Conservation (phyloP, 352 stramenopile species). For the Globisporangium mamillatum region DNA sequence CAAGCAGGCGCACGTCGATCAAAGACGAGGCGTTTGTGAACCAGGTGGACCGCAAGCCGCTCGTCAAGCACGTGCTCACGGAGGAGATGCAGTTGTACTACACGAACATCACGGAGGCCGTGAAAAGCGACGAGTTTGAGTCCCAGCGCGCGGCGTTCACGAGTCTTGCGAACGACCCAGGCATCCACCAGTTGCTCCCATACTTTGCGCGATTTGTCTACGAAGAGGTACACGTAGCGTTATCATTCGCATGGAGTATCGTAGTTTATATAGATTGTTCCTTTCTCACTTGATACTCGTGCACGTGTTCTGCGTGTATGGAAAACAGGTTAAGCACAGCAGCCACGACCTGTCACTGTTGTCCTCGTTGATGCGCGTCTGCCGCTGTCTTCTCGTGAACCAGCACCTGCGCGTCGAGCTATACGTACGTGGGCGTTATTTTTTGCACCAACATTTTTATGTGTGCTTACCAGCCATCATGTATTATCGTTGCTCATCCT, state of each 20-base stretch:
- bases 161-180: slow-evolving; percentile 78
- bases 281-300: neutral
- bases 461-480: neutral
- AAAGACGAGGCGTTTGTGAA: slow-evolving; percentile 74
- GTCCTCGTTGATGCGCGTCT: slow-evolving; percentile 86
- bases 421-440: slow-evolving; percentile 53
- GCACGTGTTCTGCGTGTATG: neutral
- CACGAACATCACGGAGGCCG: slow-evolving; percentile 79
- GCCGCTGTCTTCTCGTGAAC: slow-evolving; percentile 89
- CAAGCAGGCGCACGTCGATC: slow-evolving; percentile 64
- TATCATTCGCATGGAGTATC: neutral
- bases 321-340: slow-evolving; percentile 68
- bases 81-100: slow-evolving; percentile 91
- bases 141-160: slow-evolving; percentile 74
- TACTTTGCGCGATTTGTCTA: slow-evolving; percentile 90
- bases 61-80: slow-evolving; percentile 85
- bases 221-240: slow-evolving; percentile 45
- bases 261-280: neutral
- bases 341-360: slow-evolving; percentile 75
- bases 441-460: neutral
- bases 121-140: slow-evolving; percentile 74
- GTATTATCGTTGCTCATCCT: neutral
- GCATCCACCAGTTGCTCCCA: slow-evolving; percentile 88
- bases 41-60: slow-evolving; percentile 68
- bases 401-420: slow-evolving; percentile 91